phyloP scores from a whole-genome alignment of 139 green algal genomes.

The Coelastrella sp. region DNA sequence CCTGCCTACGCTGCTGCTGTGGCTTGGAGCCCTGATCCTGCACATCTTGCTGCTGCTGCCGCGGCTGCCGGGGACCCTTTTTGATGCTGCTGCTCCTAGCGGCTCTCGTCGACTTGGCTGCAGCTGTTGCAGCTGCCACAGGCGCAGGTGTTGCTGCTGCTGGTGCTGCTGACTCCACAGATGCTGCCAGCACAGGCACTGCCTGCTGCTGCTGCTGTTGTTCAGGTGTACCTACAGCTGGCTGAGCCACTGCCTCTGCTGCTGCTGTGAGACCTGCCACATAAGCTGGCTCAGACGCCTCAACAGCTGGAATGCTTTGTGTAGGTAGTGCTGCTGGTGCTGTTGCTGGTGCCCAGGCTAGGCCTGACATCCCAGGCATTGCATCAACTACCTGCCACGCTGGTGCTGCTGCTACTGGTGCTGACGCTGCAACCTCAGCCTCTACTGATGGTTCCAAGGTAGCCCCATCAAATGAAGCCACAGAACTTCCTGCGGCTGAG shows the following conservation, averaged over 20 bases:
- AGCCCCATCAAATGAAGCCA: too few species aligned
- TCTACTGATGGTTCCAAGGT: too few species aligned
- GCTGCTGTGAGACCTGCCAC: too few species aligned
- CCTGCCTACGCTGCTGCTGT: neutral
- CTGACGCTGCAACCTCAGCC: too few species aligned
- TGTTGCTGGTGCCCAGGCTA: neutral
- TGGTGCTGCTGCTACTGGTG: too few species aligned
- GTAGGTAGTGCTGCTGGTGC: neutral
- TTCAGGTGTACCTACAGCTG: neutral
- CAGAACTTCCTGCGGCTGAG: neutral
- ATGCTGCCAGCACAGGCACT: neutral
- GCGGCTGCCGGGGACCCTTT: neutral
- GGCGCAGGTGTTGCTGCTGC: neutral
- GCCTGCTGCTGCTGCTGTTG: neutral
- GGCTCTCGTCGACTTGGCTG: neutral
- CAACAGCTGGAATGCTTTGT: too few species aligned
- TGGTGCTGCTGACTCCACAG: neutral
- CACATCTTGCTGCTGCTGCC: neutral
- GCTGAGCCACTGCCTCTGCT: too few species aligned
- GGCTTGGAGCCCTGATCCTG: neutral
- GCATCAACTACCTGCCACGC: neutral
- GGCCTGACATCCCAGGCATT: neutral
- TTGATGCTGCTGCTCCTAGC: neutral
- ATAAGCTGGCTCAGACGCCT: too few species aligned
- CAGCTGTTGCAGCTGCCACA: neutral